Evolutionary conservation across 352 stramenopile species (phyloP).

Genomic region (Pythium pyrilobum): DNA sequence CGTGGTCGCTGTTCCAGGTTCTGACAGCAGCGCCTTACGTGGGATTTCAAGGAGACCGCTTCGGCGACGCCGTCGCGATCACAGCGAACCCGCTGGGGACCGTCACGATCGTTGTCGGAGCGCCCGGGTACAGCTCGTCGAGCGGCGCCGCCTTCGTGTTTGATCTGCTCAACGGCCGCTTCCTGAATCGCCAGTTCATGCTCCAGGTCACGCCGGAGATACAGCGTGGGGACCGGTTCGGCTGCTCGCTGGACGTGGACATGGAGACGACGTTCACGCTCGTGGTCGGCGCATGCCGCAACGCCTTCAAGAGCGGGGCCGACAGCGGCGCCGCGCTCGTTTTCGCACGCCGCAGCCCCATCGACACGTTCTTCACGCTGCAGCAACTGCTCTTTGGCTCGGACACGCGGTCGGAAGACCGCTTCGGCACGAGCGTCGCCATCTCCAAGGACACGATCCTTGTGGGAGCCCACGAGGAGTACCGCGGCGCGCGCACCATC

Average conservation of each 20-base stretch:
- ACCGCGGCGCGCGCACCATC: constrained; percentile 48
- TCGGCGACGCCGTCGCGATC: constrained; percentile 64
- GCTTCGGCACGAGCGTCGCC: constrained; percentile 66
- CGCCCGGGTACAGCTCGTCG: constrained; percentile 49
- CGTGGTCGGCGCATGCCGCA: constrained; percentile 53
- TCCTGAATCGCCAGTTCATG: constrained; percentile 63
- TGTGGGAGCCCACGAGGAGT: constrained; percentile 61
- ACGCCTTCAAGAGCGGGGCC: constrained; percentile 26
- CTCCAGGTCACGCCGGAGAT: constrained; percentile 43
- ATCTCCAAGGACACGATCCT: constrained; percentile 68
- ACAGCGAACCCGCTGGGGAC: constrained; percentile 32
- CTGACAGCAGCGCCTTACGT: constrained; percentile 46
- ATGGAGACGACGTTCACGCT: constrained; percentile 69
- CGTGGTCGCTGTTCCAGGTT: constrained; percentile 66
- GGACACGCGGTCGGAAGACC: constrained; percentile 53
- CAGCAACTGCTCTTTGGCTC: constrained; percentile 67
- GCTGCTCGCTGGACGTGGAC: constrained; percentile 59
- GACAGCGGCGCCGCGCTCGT: constrained; percentile 53
- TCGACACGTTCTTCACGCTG: constrained; percentile 64
- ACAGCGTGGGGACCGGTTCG: constrained; percentile 52
- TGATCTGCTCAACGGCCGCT: constrained; percentile 50
- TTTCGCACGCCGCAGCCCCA: constrained; percentile 37
- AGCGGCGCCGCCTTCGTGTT: constrained; percentile 76
- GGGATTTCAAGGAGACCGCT: constrained; percentile 45
- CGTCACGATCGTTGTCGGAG: constrained; percentile 56